Evolutionary conservation across 768 basidiomycete species (phyloP).

Genomic region (Omphalotus guepiniiformis): DNA sequence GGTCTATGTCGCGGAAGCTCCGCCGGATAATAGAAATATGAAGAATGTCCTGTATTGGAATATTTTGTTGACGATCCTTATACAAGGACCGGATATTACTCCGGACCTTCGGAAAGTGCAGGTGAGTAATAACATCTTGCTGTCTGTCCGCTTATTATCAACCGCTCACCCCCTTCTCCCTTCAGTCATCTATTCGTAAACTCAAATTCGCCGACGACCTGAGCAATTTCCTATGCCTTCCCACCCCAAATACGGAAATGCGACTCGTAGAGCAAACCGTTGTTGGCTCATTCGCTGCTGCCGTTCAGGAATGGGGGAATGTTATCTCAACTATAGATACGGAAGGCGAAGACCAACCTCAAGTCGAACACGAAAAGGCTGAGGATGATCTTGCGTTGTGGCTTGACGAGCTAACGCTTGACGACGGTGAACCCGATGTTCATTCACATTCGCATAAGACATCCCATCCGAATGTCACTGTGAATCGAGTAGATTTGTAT

Average conservation of each 20-base stretch:
- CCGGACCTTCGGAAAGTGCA: not conserved
- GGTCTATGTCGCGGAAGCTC: constrained; percentile 48
- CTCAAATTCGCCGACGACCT: constrained; percentile 53
- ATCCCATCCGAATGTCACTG: constrained; percentile 41
- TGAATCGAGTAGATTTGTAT: constrained; percentile 49
- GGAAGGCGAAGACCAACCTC: constrained; percentile 20
- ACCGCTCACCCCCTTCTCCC: constrained; percentile 25
- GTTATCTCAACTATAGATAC: constrained; percentile 33
- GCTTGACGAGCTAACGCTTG: constrained; percentile 46
- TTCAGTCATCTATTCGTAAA: constrained; percentile 31
- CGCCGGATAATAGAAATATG: constrained; percentile 60
- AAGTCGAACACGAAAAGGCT: constrained; percentile 28
- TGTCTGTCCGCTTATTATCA: constrained; percentile 38
- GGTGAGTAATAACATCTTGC: constrained; percentile 35
- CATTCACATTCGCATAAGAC: constrained; percentile 24
- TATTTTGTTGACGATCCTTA: constrained; percentile 46
- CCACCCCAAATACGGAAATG: constrained; percentile 47
- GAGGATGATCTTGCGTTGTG: constrained; percentile 56
- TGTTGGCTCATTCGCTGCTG: constrained; percentile 40
- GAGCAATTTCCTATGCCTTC: constrained; percentile 38
- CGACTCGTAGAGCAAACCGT: constrained; percentile 50
- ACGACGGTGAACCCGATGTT: constrained; percentile 31
- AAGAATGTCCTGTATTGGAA: constrained; percentile 58
- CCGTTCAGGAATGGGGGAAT: constrained; percentile 42
- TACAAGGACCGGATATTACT: constrained; percentile 28